phyloP scores from a whole-genome alignment of 23 red algal genomes.

The Chondrus crispus region DNA sequence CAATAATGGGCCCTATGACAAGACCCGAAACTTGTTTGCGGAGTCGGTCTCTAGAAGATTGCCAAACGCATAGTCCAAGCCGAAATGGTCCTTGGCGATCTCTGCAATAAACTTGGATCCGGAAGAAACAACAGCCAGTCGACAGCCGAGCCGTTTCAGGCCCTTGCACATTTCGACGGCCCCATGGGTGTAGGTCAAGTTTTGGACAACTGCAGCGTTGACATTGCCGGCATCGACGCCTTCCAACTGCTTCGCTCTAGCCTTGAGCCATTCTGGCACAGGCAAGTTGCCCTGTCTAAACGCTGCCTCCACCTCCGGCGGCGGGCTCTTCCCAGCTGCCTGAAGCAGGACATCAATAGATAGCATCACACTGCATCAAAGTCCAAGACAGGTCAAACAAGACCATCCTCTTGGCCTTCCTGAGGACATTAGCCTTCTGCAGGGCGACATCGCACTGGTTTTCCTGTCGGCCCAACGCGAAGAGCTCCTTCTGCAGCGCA shows the following conservation, averaged over 20 bases:
- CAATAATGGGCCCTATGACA: slow-evolving; percentile 63
- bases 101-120: slow-evolving; percentile 74
- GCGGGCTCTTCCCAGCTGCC: slow-evolving; percentile 32
- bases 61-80: slow-evolving; percentile 84
- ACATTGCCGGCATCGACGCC: background rate
- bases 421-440: slow-evolving; percentile 62
- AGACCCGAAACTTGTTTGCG: slow-evolving; percentile 64
- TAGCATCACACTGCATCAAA: slow-evolving; percentile 81
- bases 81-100: slow-evolving; percentile 67
- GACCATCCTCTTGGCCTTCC: slow-evolving; percentile 90
- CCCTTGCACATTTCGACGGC: slow-evolving; percentile 73
- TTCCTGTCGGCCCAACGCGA: slow-evolving; percentile 44
- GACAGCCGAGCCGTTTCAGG: slow-evolving; percentile 78
- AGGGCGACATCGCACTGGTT: slow-evolving; percentile 77
- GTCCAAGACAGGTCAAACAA: slow-evolving; percentile 99
- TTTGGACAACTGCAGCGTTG: background rate
- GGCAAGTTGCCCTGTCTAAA: too few species aligned
- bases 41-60: slow-evolving; percentile 77
- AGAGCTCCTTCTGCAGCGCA: slow-evolving; percentile 1
- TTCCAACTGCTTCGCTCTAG: slow-evolving; percentile 19
- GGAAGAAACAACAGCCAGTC: slow-evolving; percentile 76
- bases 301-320: too few species aligned
- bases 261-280: background rate
- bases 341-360: slow-evolving; percentile 70
- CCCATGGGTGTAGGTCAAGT: slow-evolving; percentile 80